These are phyloP conservation scores for Daldinia vernicosa DNA, from an alignment of 495 filamentous ascomycete genomes.

Conservation along the genomic window DNA sequence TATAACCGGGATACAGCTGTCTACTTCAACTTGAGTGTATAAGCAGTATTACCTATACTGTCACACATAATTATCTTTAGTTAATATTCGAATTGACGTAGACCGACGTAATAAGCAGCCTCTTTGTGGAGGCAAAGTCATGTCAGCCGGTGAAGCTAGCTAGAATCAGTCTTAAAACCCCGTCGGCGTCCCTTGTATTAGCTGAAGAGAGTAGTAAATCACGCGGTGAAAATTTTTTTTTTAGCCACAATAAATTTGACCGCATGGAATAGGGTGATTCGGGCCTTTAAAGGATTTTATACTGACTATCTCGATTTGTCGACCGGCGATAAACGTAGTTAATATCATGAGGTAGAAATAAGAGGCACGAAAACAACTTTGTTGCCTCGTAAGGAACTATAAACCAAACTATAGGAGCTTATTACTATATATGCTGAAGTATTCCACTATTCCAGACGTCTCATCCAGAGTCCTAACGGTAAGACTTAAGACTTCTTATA, in stretches of 20 bases:
- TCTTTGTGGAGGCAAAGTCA: not conserved
- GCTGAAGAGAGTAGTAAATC: not conserved
- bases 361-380: too few relatives aligned
- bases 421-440: too few relatives aligned
- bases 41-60: too few relatives aligned
- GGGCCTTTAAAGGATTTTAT: not conserved
- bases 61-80: not conserved
- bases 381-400: too few relatives aligned
- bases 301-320: not conserved
- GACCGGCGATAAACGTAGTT: not conserved
- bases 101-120: not conserved
- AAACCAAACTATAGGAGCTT: too few relatives aligned
- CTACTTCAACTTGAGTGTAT: not conserved
- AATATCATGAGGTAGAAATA: too few relatives aligned
- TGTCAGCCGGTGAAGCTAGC: not conserved
- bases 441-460: too few relatives aligned
- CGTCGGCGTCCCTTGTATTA: not conserved
- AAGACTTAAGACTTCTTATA: too few relatives aligned
- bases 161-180: not conserved
- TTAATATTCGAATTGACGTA: not conserved
- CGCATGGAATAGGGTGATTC: not conserved
- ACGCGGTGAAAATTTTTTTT: constrained; percentile 10
- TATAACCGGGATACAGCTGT: not conserved
- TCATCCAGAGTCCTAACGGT: too few relatives aligned
- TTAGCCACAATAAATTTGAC: not conserved